Conservation (phyloP, 495 filamentous ascomycete genomes). For the Penicillium goetzii region DNA sequence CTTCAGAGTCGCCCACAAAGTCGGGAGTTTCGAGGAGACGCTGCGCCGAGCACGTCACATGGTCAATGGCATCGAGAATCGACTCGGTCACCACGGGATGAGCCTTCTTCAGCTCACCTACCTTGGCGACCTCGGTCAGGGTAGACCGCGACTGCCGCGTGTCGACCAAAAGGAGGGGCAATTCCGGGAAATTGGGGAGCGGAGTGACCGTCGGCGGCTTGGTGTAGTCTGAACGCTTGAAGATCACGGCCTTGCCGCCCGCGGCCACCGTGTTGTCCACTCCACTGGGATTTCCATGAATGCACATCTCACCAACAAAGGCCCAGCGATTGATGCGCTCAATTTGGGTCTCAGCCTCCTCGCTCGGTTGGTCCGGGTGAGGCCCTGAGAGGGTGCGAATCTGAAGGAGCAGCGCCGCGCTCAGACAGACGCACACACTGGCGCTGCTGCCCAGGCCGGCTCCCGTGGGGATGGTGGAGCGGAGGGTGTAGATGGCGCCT, state of each 20-base stretch:
- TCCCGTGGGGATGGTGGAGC: slow-evolving; percentile 91
- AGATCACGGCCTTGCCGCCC: slow-evolving; percentile 89
- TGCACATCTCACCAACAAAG: slow-evolving; percentile 94
- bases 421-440: slow-evolving; percentile 88
- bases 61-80: slow-evolving; percentile 82
- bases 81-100: slow-evolving; percentile 74
- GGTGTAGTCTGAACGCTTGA: slow-evolving; percentile 75
- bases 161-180: slow-evolving; percentile 87
- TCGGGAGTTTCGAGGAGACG: slow-evolving; percentile 65
- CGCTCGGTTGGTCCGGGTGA: slow-evolving; percentile 80
- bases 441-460: slow-evolving; percentile 92
- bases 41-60: slow-evolving; percentile 74
- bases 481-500: slow-evolving; percentile 84
- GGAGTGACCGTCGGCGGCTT: slow-evolving; percentile 78
- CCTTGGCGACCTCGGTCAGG: slow-evolving; percentile 81
- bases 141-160: slow-evolving; percentile 84
- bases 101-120: slow-evolving; percentile 66
- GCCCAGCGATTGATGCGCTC: slow-evolving; percentile 98
- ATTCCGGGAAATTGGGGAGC: slow-evolving; percentile 82
- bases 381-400: slow-evolving; percentile 84
- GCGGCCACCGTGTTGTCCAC: slow-evolving; percentile 98
- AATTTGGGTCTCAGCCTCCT: slow-evolving; percentile 80
- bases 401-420: slow-evolving; percentile 83
- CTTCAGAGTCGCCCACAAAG: slow-evolving; percentile 61
- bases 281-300: slow-evolving; percentile 93